Evolutionary conservation across 768 basidiomycete genomes (phyloP).

Genomic region (Phaffia tasmanica): DNA sequence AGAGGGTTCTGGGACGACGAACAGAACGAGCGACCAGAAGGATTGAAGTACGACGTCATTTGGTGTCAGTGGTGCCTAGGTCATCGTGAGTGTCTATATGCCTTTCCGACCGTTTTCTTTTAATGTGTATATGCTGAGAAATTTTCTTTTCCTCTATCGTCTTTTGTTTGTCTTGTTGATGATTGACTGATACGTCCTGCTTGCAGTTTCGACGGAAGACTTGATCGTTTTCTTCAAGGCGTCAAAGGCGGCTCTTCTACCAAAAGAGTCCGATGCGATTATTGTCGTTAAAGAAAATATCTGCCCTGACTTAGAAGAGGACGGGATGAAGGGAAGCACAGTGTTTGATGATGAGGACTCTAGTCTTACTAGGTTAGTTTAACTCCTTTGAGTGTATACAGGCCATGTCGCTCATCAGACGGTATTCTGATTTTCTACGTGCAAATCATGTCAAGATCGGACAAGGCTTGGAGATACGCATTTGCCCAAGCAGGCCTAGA

Average conservation of each 20-base stretch:
- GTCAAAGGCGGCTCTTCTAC: slow-evolving; percentile 52
- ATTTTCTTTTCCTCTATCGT: not conserved
- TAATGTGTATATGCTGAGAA: not conserved
- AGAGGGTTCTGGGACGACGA: slow-evolving; percentile 55
- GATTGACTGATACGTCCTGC: not conserved
- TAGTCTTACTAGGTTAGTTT: slow-evolving; percentile 66
- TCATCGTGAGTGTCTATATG: slow-evolving; percentile 11
- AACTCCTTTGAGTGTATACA: not conserved
- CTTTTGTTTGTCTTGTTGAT: not conserved
- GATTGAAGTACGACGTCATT: slow-evolving; percentile 66
- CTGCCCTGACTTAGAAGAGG: slow-evolving; percentile 49
- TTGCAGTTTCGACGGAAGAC: slow-evolving; percentile 46
- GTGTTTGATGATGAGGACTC: slow-evolving; percentile 79
- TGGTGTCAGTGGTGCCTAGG: slow-evolving; percentile 98
- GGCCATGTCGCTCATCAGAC: slow-evolving; percentile 18
- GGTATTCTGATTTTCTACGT: not conserved
- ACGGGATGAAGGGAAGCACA: slow-evolving; percentile 44
- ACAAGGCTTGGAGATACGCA: slow-evolving; percentile 62
- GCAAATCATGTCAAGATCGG: slow-evolving; percentile 49
- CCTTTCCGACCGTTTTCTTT: not conserved
- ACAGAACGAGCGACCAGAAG: slow-evolving; percentile 39
- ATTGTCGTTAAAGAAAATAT: slow-evolving; percentile 90
- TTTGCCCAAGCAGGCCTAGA: slow-evolving; percentile 64
- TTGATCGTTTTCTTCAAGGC: slow-evolving; percentile 64
- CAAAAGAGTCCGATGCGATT: slow-evolving; percentile 33